Evolutionary conservation across 2,329 filamentous ascomycete species (phyloP), one percentile per base, ranked within the genome.

Genomic region (Chrysosporium keratinophilum): DNA sequence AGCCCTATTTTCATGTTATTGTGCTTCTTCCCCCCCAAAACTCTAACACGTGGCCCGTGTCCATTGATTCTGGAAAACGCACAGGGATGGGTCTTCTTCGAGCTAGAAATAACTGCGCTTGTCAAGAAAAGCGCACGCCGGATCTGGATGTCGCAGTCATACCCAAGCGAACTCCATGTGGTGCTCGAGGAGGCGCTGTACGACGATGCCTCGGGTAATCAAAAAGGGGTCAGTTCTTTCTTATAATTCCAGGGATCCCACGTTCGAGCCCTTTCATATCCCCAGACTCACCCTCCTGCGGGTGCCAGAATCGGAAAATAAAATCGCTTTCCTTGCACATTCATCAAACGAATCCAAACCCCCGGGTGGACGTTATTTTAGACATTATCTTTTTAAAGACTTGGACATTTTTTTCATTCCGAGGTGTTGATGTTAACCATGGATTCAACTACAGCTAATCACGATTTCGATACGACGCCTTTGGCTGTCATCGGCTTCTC

Each of bases 401-500:
- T 28, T 28, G 7, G 23, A 28, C 23, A 3, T 28, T 28, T 7
- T 28, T 28, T 28, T 28, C 3, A 28, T 28, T 28, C 23, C 23
- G 7, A 28, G 7, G 23, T 7, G 23, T 28, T 28, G 23, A 7
- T 28, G 12, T 42, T 50, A 33, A 42, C 19, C 3, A 50, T 50
- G 48, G 48, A 42, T 43, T 1, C 39, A 5, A n/a, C 23, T 33
- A 34, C 15, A 2, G 2, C 41, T 10, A 33, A 23, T 40, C 28
- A 35, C 23, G 35, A 48, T 48, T 23, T n/a, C 34, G 19, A 41
- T 50, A 17, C 17, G 14, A 48, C 23, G 15, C 54, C 54, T 4
- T 28, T 55, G n/a, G 54, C 54, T 10, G 42, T 55, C 34, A 31
- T 55, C 20, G 54, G 54, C n/a, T 50, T 55, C 12, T 19, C 46